Base-by-base conservation (phyloP, 495 filamentous ascomycete species). In the Penicillium robsamsonii region DNA sequence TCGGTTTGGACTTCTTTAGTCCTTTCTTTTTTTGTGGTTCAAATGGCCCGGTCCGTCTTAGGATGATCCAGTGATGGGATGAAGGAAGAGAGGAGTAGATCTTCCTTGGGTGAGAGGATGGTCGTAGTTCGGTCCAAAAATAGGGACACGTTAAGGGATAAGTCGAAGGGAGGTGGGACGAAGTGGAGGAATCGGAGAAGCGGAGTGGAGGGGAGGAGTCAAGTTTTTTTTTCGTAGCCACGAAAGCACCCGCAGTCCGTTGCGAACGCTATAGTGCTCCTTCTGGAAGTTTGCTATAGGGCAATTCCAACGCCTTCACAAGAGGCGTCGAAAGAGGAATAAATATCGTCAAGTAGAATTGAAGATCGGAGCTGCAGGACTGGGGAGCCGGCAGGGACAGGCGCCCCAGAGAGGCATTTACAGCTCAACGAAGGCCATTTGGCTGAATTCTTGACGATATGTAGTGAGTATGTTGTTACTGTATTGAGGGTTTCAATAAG, bases 351-450 rank as follows among this genome's bases (percentile, higher is more conserved):
- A 87, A 87, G 81, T 81, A 75, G 78, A 81, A 78, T 85, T 82
- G 81, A 64, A 59, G 60, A 66, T 85, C 89, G 89, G 88, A 88
- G 81, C 81, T 84, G 81, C 75, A 74, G 80, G 81, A 84, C 90
- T 92, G 89, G 83, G 86, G 85, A 87, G 83, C 84, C 68, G 82
- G 80, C 53, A 63, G 55, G 27, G 79, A 72, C 78, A 79, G 77
- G 66, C 61, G 76, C 86, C 85, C 84, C 87, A 92, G 90, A 84
- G 87, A 84, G 82, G 77, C 78, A 75, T 89, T 91, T 89, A 95
- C 88, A 95, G 90, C 89, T 87, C 89, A 91, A 85, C 89, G 88
- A 90, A 82, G 77, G 88, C 88, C 88, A 79, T 88, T 75, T 72
- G 73, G 86, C 88, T 86, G 78, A 79, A 84, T 83, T 79, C 80